Evolutionary conservation across 331 rosid genomes (phyloP).

Genomic region (Quercus phellos): DNA sequence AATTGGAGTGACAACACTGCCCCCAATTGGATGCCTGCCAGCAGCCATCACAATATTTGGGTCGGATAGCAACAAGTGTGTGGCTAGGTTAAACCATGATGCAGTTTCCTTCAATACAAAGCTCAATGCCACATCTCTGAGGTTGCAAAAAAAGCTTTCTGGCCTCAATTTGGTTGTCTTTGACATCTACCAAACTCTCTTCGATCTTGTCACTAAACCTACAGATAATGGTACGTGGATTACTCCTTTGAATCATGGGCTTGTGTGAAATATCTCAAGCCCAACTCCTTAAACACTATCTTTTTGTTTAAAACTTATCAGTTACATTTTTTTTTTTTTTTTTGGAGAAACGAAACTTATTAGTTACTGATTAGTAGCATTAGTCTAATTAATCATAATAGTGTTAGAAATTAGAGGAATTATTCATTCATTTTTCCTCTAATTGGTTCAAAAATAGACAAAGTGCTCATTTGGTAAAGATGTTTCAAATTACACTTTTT

Average conservation of each 20-base stretch:
- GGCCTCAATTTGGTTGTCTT: conserved; percentile 51
- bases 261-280: background rate
- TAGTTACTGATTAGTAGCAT: background rate
- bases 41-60: conserved; percentile 54
- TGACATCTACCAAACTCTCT: conserved; percentile 59
- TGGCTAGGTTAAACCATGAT: conserved; percentile 35
- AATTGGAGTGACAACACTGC: conserved; percentile 57
- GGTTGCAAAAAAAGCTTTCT: conserved; percentile 32
- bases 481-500: too few species aligned
- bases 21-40: conserved; percentile 71
- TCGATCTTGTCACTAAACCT: conserved; percentile 46
- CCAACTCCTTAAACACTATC: background rate
- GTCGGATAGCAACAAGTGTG: conserved; percentile 29
- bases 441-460: too few species aligned
- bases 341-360: too few species aligned
- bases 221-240: conserved; percentile 42
- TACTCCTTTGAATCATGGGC: background rate
- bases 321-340: too few species aligned
- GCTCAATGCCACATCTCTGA: conserved; percentile 48
- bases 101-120: conserved; percentile 52
- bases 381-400: background rate
- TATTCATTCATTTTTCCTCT: too few species aligned
- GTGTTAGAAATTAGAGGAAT: too few species aligned
- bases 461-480: too few species aligned
- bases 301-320: background rate